phyloP scores from a whole-genome alignment of 768 basidiomycete genomes.

The Suillus clintonianus region DNA sequence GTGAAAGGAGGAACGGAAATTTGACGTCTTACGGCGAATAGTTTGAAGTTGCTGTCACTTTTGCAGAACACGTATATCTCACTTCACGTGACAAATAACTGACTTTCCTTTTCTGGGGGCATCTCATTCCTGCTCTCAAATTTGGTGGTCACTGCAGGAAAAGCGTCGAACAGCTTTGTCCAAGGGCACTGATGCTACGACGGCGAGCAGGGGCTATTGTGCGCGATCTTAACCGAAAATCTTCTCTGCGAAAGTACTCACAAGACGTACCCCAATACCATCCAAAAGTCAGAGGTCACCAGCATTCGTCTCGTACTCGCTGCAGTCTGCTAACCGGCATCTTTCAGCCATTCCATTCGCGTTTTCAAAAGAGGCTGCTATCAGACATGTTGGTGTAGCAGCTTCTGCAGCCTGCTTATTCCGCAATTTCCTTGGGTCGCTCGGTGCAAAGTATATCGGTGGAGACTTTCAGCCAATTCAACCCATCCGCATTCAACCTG shows the following conservation, averaged over 20 bases:
- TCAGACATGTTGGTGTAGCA: conserved; percentile 36
- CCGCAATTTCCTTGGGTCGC: conserved; percentile 27
- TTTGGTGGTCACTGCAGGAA: too few relatives aligned
- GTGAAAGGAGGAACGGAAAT: not conserved
- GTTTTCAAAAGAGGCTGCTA: conserved; percentile 47
- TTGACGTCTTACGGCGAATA: conserved; percentile 1
- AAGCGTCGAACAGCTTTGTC: too few relatives aligned
- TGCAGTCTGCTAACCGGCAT: conserved; percentile 10
- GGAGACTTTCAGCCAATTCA: conserved; percentile 39
- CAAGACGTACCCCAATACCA: conserved; percentile 24
- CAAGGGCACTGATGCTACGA: not conserved
- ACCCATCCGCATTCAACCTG: conserved; percentile 49
- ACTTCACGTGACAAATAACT: conserved; percentile 24
- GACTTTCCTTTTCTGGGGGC: not conserved
- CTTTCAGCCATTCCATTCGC: conserved; percentile 53
- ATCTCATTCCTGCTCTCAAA: not conserved
- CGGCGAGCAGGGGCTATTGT: not conserved
- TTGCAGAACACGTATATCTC: conserved; percentile 29
- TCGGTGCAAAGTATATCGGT: conserved; percentile 40
- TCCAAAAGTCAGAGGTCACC: conserved; percentile 42
- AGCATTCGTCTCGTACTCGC: not conserved
- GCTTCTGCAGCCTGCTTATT: conserved; percentile 28
- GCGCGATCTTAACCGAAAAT: too few relatives aligned
- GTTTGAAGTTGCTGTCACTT: not conserved
- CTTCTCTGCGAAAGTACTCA: conserved; percentile 20